Conservation (phyloP, 129 eudicot species). For the Lactuca sativa region DNA sequence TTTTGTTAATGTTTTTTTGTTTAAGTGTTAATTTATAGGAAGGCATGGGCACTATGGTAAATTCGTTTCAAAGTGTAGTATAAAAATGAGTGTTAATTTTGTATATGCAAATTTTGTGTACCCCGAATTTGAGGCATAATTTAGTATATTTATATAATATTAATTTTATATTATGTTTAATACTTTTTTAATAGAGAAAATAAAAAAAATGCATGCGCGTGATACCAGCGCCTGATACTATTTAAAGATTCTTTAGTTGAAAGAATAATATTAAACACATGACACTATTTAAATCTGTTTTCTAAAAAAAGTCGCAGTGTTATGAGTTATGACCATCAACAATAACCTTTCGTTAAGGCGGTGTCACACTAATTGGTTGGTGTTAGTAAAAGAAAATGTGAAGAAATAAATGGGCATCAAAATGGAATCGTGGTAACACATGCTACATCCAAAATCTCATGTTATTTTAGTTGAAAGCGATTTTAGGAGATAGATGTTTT, state of each 20-base stretch:
- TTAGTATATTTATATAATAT: not conserved
- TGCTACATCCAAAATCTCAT: too few relatives aligned
- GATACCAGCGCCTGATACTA: not conserved
- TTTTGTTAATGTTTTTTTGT: slow-evolving; percentile 12
- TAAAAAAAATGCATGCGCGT: not conserved
- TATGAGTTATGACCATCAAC: not conserved
- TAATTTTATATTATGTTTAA: not conserved
- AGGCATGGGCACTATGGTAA: slow-evolving; percentile 10
- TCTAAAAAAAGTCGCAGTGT: not conserved
- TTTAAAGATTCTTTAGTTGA: not conserved
- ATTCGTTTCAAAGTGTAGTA: slow-evolving; percentile 11
- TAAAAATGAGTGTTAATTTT: slow-evolving; percentile 10
- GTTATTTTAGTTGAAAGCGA: too few relatives aligned
- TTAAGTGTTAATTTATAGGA: slow-evolving; percentile 13
- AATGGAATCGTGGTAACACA: too few relatives aligned
- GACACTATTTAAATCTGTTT: too few relatives aligned
- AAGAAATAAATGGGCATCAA: too few relatives aligned
- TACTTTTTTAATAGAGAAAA: too few relatives aligned
- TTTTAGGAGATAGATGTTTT: too few relatives aligned
- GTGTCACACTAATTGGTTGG: too few relatives aligned
- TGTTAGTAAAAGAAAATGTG: too few relatives aligned
- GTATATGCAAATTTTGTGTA: slow-evolving; percentile 28
- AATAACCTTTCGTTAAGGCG: too few relatives aligned
- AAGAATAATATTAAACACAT: not conserved
- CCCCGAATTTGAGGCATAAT: slow-evolving; percentile 15